Conservation (phyloP, 768 basidiomycete species). For the Butyriboletus loyo region DNA sequence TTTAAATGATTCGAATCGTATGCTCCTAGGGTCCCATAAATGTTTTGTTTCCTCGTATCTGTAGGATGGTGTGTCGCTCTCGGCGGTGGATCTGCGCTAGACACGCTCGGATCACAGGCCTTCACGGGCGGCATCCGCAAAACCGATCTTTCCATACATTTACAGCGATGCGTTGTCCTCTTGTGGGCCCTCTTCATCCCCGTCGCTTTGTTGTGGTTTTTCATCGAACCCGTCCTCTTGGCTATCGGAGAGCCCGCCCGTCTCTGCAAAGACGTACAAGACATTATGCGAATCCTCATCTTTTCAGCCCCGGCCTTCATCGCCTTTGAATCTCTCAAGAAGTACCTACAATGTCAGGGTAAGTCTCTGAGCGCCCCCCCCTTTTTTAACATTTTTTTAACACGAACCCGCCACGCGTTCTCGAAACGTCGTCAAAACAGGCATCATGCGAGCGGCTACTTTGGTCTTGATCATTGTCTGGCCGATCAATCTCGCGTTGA, state of each 20-base stretch:
- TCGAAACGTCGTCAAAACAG: constrained; percentile 32
- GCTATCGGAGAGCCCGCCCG: constrained; percentile 56
- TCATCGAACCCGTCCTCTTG: constrained; percentile 59
- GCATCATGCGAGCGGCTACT: constrained; percentile 74
- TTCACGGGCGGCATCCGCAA: constrained; percentile 60
- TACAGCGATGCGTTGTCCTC: constrained; percentile 66
- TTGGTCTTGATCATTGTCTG: constrained; percentile 57
- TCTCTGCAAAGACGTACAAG: constrained; percentile 60
- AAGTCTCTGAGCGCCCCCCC: constrained; percentile 5
- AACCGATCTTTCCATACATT: constrained; percentile 68
- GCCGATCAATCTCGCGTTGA: constrained; percentile 63
- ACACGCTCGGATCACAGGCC: constrained; percentile 75
- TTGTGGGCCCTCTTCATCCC: constrained; percentile 66
- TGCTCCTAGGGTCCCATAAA: constrained; percentile 51
- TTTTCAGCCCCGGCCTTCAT: constrained; percentile 70
- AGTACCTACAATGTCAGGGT: constrained; percentile 81
- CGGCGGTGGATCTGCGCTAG: constrained; percentile 75
- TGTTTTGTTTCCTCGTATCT: constrained; percentile 18
- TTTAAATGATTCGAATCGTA: constrained; percentile 18
- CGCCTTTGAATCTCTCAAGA: constrained; percentile 74
- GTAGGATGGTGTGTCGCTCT: constrained; percentile 76
- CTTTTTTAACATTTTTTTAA: not conserved
- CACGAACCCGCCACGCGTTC: not conserved
- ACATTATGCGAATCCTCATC: constrained; percentile 61
- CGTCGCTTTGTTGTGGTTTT: constrained; percentile 60